Evolutionary conservation across 192 early-diverging fungal genomes (phyloP), one percentile per base, ranked within the genome.

Genomic region (Mycoemilia scoparia): DNA sequence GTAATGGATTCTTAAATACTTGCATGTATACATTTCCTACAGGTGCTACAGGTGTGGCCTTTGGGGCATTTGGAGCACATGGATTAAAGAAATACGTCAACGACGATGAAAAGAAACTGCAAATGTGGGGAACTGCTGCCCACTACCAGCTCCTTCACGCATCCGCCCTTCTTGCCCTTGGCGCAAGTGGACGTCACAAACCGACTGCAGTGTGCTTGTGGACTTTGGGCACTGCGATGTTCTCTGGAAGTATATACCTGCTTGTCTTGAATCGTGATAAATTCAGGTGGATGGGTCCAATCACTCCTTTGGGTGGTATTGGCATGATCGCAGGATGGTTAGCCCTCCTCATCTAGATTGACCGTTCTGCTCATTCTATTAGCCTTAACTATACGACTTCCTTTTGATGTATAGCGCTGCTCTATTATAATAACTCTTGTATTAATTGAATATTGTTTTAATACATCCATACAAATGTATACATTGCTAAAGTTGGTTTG

Each of bases 51-150:
- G 66, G 60, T 14, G 69, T 71, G 19, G 65, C 55, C 18, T 44
- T 71, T 7, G 69, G 69, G 8, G 69, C 69, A 10, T 71, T 57
- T 49, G 65, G 69, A 14, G 54, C 69, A 0, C 69, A 71, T 19
- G 69, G 60, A 2, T 50, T 71, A 7, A 49, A 56, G 29, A 49
- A 49, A 27, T 16, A 53, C 3, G 29, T 63, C 7, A 11, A 29
- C 8, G 58, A 61, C 19, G 46, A 46, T n/a, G 39, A 45, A 14
- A 50, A 35, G 33, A n/a, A n/a, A n/a, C 37, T 63, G 18, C 46
- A 49, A 28, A 38, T 37, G 12, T 62, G 59, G 59, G 45, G 32
- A 21, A 32, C 48, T 10, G 69, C 66, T 0, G 34, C 69, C 6
- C 47, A 54, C n/a, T 71, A 66, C 47, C 62, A 66, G 40, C 43